phyloP scores from a whole-genome alignment of 1,139 yeast species.

The Suhomyces bribrorum region DNA sequence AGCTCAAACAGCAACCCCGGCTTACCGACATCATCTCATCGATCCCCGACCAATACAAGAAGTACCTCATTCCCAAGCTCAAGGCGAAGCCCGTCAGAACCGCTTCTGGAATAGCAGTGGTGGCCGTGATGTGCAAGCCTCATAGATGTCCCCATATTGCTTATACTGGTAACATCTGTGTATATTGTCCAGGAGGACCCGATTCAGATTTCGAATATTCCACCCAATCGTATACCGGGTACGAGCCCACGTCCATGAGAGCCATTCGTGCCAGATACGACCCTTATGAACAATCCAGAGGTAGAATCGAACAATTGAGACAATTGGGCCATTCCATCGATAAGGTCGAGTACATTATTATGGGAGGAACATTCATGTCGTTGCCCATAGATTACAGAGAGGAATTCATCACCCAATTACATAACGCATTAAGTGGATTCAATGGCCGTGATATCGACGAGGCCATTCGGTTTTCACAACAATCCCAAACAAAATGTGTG shows the following conservation, averaged over 20 bases:
- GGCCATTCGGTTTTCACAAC: slow-evolving; percentile 88
- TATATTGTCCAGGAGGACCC: slow-evolving; percentile 99
- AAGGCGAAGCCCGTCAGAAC: slow-evolving; percentile 98
- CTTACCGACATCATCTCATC: slow-evolving; percentile 92
- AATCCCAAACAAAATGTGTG: slow-evolving; percentile 93
- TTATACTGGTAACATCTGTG: slow-evolving; percentile 97
- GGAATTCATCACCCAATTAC: slow-evolving; percentile 81
- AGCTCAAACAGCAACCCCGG: slow-evolving; percentile 89
- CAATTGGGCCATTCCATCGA: slow-evolving; percentile 96
- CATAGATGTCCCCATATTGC: slow-evolving; percentile 99
- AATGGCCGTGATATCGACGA: slow-evolving; percentile 88
- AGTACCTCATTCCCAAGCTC: slow-evolving; percentile 84
- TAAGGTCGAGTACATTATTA: slow-evolving; percentile 93
- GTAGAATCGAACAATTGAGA: slow-evolving; percentile 92
- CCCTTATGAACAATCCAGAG: slow-evolving; percentile 98
- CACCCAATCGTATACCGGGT: slow-evolving; percentile 97
- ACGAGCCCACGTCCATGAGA: slow-evolving; percentile 98
- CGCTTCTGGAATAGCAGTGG: slow-evolving; percentile 97
- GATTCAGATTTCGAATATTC: slow-evolving; percentile 97
- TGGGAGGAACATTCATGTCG: slow-evolving; percentile 99
- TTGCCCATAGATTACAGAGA: slow-evolving; percentile 88
- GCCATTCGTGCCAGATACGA: slow-evolving; percentile 97
- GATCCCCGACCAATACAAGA: slow-evolving; percentile 94
- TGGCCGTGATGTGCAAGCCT: slow-evolving; percentile 99
- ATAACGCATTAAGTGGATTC: slow-evolving; percentile 93